Percentiles rank a stretch among this genome's conserved stretches.
phyloP scores from a whole-genome alignment of 805 yeast species.

The Candida oleophila region DNA sequence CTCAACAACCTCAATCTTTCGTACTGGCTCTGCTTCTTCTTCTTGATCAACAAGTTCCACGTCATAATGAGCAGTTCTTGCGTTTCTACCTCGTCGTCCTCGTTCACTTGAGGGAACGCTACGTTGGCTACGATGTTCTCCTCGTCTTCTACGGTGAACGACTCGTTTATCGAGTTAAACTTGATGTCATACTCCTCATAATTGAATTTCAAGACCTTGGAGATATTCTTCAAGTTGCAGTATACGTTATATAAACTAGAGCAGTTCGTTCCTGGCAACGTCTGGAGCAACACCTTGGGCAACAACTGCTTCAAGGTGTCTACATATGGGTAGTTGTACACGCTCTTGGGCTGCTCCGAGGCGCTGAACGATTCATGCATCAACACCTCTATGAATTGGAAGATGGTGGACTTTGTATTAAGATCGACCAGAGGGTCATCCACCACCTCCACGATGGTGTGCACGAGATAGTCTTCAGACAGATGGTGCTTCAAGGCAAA shows the following conservation, averaged over 20 bases:
- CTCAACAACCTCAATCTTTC: slow-evolving; percentile 44
- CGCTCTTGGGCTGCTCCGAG: slow-evolving; percentile 34
- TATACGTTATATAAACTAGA: slow-evolving; percentile 37
- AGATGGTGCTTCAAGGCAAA: slow-evolving; percentile 59
- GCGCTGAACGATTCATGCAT: slow-evolving; percentile 36
- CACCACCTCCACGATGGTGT: slow-evolving; percentile 62
- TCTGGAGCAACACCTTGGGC: slow-evolving; percentile 32
- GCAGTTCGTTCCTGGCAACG: slow-evolving; percentile 36
- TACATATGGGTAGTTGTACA: slow-evolving; percentile 38
- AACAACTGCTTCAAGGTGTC: slow-evolving; percentile 29
- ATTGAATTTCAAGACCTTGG: slow-evolving; percentile 33
- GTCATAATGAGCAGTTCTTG: slow-evolving; percentile 34
- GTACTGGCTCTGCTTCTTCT: slow-evolving; percentile 51
- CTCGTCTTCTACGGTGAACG: slow-evolving; percentile 37
- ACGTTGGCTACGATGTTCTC: slow-evolving; percentile 27
- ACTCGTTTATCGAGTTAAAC: slow-evolving; percentile 27
- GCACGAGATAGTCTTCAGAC: slow-evolving; percentile 65
- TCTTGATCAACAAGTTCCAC: slow-evolving; percentile 48
- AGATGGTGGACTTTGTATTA: slow-evolving; percentile 62
- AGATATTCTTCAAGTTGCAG: slow-evolving; percentile 34
- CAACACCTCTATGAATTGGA: slow-evolving; percentile 69
- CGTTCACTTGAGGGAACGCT: slow-evolving; percentile 32
- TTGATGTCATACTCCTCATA: slow-evolving; percentile 21
- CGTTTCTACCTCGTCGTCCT: slow-evolving; percentile 19
- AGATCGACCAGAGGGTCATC: slow-evolving; percentile 48